A percentile compares a stretch with the other conserved stretches of the same genome.
Evolutionary conservation across 1,284 basidiomycete genomes (phyloP).

Genomic region (Malassezia vespertilionis): DNA sequence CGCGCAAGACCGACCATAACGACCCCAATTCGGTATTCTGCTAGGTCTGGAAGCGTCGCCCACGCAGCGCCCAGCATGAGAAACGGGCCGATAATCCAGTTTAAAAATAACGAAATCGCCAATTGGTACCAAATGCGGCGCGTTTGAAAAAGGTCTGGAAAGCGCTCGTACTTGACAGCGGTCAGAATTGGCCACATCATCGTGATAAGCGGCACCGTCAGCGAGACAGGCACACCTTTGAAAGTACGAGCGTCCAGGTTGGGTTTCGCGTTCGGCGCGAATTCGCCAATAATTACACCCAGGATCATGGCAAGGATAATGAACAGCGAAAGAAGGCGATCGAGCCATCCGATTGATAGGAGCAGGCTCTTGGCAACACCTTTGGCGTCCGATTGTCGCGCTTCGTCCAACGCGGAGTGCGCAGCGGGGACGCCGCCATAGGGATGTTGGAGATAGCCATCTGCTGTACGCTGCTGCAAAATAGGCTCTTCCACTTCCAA

Average conservation of each 20-base stretch:
- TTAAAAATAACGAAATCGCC: constrained; percentile 60
- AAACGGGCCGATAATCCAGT: constrained; percentile 67
- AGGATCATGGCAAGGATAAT: constrained; percentile 68
- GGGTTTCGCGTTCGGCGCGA: constrained; percentile 23
- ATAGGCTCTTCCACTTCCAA: too few relatives aligned
- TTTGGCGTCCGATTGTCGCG: constrained; percentile 16
- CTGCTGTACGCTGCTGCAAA: too few relatives aligned
- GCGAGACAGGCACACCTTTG: constrained; percentile 42
- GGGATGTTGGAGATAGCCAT: constrained; percentile 23
- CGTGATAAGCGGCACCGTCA: constrained; percentile 54
- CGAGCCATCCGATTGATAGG: constrained; percentile 51
- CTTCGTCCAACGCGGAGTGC: constrained; percentile 23
- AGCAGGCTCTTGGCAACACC: constrained; percentile 23
- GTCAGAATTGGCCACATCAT: constrained; percentile 81
- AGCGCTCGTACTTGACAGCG: constrained; percentile 65
- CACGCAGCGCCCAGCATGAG: constrained; percentile 73
- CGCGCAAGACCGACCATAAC: constrained; percentile 57
- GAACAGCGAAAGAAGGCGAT: constrained; percentile 61
- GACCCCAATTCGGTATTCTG: constrained; percentile 50
- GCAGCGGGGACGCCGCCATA: constrained; percentile 25
- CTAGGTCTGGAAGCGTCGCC: constrained; percentile 65
- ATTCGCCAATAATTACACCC: constrained; percentile 63
- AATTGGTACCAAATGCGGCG: constrained; percentile 62
- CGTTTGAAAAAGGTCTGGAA: constrained; percentile 57
- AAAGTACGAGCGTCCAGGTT: constrained; percentile 41